phyloP scores from a whole-genome alignment of 176 grass and related monocot genomes.

The Triticum turgidum region DNA sequence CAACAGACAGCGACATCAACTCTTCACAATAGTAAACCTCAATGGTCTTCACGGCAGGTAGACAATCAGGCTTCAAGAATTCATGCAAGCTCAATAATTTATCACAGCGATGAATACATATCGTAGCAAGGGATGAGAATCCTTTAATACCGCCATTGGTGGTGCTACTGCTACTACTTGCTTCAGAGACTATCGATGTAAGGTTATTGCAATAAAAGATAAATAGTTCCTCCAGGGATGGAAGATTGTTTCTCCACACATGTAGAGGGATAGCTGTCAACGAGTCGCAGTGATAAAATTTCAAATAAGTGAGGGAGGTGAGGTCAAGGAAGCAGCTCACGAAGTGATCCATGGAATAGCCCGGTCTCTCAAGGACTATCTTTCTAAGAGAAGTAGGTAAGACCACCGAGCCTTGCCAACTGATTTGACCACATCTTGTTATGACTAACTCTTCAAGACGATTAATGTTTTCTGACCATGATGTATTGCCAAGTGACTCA shows the following conservation, averaged over 20 bases:
- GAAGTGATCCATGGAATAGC: too few relatives aligned
- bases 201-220: not conserved
- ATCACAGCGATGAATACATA: rapidly evolving
- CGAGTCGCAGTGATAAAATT: rapidly evolving
- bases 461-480: not conserved
- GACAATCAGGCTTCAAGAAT: not conserved
- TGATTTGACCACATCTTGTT: too few relatives aligned
- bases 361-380: too few relatives aligned
- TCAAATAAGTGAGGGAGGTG: too few relatives aligned
- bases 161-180: not conserved
- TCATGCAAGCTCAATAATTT: not conserved
- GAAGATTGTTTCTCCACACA: not conserved
- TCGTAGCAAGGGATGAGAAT: not conserved
- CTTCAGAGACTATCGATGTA: not conserved
- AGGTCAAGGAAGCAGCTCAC: too few relatives aligned
- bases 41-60: too few relatives aligned
- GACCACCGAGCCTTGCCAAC: too few relatives aligned
- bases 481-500: not conserved
- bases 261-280: not conserved
- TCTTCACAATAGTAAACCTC: too few relatives aligned
- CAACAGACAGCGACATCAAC: too few relatives aligned
- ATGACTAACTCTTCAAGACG: not conserved
- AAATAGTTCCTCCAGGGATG: too few relatives aligned
- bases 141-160: not conserved
- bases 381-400: too few relatives aligned